Conservation (phyloP, 2,329 filamentous ascomycete species). For the Graphilbum ipis-grandicollis region DNA sequence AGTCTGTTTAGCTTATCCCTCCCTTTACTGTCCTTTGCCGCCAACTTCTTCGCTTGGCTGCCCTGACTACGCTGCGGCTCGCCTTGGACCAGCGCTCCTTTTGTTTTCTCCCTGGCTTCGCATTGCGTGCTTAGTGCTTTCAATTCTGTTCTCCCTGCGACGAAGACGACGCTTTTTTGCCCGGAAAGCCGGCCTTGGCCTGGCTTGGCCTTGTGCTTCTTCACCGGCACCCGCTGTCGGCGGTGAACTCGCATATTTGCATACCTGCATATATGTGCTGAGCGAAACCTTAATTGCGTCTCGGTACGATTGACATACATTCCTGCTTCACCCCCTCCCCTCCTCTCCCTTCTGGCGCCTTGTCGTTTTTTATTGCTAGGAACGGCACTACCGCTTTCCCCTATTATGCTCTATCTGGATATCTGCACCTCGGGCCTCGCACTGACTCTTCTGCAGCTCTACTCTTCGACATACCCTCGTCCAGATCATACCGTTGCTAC, state of each 20-base stretch:
- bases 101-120: neutral
- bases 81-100: no score
- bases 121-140: no score
- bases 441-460: conserved; percentile 6
- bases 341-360: neutral
- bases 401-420: conserved; percentile 2
- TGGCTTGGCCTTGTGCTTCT: no score
- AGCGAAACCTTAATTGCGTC: conserved; percentile 7
- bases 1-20: no score
- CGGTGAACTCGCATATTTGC: no score
- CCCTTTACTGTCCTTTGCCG: neutral
- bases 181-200: no score
- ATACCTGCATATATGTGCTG: conserved; percentile 1
- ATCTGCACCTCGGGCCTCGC: conserved; percentile 1
- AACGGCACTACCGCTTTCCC: conserved; percentile 2
- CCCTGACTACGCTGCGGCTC: no score
- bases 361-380: no score
- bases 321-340: neutral
- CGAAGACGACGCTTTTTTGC: no score
- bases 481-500: neutral
- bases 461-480: neutral
- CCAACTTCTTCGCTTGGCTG: neutral
- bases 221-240: no score
- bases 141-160: no score
- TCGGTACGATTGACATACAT: conserved; percentile 5